Percentiles rank a stretch among this genome's conserved stretches.
Evolutionary conservation across 352 stramenopile species (phyloP).

Genomic region (Pythium dissotocum): DNA sequence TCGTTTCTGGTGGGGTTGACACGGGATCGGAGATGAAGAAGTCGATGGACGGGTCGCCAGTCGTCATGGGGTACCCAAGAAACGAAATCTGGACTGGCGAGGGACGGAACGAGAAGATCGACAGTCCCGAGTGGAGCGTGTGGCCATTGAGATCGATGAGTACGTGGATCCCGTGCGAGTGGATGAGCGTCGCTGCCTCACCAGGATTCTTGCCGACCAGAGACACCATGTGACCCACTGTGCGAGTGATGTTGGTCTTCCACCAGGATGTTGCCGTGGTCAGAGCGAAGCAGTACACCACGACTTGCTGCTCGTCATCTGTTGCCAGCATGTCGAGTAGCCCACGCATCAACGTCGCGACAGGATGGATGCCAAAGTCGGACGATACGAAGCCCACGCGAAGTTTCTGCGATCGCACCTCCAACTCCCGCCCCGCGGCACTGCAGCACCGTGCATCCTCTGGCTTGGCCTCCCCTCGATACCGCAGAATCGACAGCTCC

Average conservation of each 20-base stretch:
- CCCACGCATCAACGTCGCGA: constrained; percentile 67
- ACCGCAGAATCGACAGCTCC: constrained; percentile 8
- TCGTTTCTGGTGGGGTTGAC: constrained; percentile 46
- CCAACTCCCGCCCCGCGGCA: not conserved
- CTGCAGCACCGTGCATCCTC: constrained; percentile 11
- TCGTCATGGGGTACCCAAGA: constrained; percentile 80
- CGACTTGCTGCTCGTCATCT: constrained; percentile 28
- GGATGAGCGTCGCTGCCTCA: constrained; percentile 53
- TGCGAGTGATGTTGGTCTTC: constrained; percentile 74
- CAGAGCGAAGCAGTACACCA: constrained; percentile 78
- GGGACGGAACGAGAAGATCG: constrained; percentile 60
- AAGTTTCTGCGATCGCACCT: constrained; percentile 35
- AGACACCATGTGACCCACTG: constrained; percentile 69
- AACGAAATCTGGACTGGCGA: constrained; percentile 73
- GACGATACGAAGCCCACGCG: constrained; percentile 77
- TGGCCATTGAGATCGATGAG: constrained; percentile 86
- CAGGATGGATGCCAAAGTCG: constrained; percentile 83
- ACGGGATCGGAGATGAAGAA: constrained; percentile 68
- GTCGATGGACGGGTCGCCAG: constrained; percentile 57
- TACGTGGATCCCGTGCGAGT: constrained; percentile 61
- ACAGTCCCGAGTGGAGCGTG: constrained; percentile 74
- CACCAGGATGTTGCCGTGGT: constrained; percentile 68
- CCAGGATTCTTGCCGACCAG: constrained; percentile 52
- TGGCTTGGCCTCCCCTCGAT: constrained; percentile 1
- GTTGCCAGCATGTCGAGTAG: constrained; percentile 51